These are phyloP conservation scores for Fusarium oxysporum DNA, from an alignment of 2,329 filamentous ascomycete genomes.

Conservation along the genomic window DNA sequence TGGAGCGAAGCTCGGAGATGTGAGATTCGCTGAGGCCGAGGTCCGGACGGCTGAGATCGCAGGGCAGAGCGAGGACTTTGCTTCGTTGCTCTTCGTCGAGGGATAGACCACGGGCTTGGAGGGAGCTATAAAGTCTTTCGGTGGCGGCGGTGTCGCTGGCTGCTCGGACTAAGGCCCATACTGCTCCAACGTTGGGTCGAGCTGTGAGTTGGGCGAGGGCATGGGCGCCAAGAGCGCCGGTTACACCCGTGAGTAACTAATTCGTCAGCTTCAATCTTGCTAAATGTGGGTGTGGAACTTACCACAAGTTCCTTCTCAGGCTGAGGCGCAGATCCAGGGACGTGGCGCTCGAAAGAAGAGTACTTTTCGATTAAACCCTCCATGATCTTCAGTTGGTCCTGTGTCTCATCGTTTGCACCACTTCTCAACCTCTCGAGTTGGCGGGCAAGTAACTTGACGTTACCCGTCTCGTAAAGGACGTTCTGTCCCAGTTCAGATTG, in stretches of 20 bases:
- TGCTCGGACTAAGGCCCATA: conserved; percentile 52
- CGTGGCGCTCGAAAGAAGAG: conserved; percentile 47
- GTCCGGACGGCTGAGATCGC: conserved; percentile 30
- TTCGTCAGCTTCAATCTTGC: neutral
- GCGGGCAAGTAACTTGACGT: conserved; percentile 24
- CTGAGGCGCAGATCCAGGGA: conserved; percentile 27
- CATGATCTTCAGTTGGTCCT: conserved; percentile 50
- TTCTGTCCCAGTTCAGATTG: conserved; percentile 61
- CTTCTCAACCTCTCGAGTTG: conserved; percentile 43
- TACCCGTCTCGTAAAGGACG: conserved; percentile 67
- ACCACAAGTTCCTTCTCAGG: conserved; percentile 50
- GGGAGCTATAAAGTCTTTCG: conserved; percentile 20
- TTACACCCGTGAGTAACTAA: conserved; percentile 68
- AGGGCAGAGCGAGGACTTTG: conserved; percentile 37
- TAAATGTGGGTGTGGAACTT: neutral
- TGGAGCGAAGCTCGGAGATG: conserved; percentile 44
- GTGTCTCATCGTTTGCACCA: conserved; percentile 13
- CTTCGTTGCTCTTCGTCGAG: conserved; percentile 36
- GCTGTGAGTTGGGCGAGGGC: conserved; percentile 68
- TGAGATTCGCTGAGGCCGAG: conserved; percentile 41
- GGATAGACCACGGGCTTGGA: conserved; percentile 15
- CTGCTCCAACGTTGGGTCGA: conserved; percentile 64
- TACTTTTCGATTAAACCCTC: conserved; percentile 52
- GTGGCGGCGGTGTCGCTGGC: conserved; percentile 9
- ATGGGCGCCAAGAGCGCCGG: conserved; percentile 70